Conservation (phyloP, 176 grass and related monocot genomes). For the Oryza meyeriana region DNA sequence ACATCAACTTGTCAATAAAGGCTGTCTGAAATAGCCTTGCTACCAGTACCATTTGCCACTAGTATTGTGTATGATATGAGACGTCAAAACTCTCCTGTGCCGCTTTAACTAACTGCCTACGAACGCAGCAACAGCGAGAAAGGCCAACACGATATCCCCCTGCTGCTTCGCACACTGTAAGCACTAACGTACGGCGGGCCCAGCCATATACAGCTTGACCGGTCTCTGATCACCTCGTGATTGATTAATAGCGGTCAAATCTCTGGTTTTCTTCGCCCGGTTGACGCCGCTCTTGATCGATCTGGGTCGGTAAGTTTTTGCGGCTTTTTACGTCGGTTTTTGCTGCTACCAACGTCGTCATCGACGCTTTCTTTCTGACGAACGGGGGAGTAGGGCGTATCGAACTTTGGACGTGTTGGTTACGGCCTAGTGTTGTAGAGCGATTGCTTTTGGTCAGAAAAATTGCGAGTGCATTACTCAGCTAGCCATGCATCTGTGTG, state of each 20-base stretch:
- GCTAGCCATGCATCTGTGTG: not conserved
- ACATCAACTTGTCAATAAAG: conserved; percentile 12
- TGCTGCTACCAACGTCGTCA: not conserved
- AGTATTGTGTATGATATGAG: not conserved
- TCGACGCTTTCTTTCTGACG: not conserved
- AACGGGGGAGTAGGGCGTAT: conserved; percentile 20
- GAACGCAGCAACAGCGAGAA: not conserved
- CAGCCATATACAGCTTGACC: not conserved
- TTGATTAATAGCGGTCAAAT: not conserved
- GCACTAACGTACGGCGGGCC: too few relatives aligned
- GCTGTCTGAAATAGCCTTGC: conserved; percentile 8
- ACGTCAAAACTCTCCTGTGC: not conserved
- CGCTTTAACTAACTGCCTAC: conserved; percentile 29
- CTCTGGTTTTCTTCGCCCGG: not conserved
- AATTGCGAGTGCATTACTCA: not conserved
- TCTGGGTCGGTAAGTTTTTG: conserved; percentile 22
- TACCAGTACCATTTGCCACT: not conserved
- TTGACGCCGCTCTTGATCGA: conserved; percentile 1
- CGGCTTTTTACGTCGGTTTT: conserved; percentile 4
- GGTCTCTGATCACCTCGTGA: conserved; percentile 27
- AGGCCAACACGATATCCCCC: not conserved
- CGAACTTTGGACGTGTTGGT: not conserved
- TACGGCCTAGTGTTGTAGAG: conserved; percentile 7
- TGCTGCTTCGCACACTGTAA: not conserved
- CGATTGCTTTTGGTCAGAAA: not conserved